Conservation (phyloP, 177 flowering plant species). For the Vitis hybrid region DNA sequence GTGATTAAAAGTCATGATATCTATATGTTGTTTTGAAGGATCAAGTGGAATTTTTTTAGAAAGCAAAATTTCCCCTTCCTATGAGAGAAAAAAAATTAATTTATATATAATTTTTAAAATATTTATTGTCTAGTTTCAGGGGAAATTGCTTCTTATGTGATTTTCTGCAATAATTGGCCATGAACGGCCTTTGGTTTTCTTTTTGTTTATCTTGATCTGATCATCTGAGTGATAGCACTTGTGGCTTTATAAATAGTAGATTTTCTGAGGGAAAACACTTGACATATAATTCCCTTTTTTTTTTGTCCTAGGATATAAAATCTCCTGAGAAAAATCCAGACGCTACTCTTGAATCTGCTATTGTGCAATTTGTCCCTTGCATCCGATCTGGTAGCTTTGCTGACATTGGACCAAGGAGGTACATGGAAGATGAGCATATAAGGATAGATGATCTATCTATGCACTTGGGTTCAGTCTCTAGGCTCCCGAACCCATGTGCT, state of each 20-base stretch:
- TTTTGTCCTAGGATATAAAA: conserved; percentile 24
- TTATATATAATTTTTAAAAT: too few relatives aligned
- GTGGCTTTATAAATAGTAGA: background rate
- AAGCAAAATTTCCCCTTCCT: too few relatives aligned
- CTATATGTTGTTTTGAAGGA: background rate
- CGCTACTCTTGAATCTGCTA: conserved; percentile 15
- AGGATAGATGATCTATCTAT: conserved; percentile 46
- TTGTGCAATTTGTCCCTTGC: conserved; percentile 31
- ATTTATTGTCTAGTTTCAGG: too few relatives aligned
- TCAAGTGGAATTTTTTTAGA: too few relatives aligned
- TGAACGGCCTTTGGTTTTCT: background rate
- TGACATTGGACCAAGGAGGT: conserved; percentile 48
- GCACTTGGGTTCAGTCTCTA: conserved; percentile 31
- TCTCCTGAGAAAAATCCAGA: conserved; percentile 19
- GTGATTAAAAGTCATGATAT: background rate
- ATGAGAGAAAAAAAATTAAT: too few relatives aligned
- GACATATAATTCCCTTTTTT: background rate
- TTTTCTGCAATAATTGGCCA: background rate
- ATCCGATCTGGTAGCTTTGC: conserved; percentile 56
- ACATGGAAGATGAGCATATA: conserved; percentile 62
- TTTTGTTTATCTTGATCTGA: background rate
- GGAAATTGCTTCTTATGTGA: background rate
- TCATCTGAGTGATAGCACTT: background rate
- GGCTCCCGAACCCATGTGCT: conserved; percentile 51
- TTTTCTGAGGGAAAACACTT: background rate